phyloP scores from a whole-genome alignment of 352 stramenopile species.

The Globisporangium camurandrum region DNA sequence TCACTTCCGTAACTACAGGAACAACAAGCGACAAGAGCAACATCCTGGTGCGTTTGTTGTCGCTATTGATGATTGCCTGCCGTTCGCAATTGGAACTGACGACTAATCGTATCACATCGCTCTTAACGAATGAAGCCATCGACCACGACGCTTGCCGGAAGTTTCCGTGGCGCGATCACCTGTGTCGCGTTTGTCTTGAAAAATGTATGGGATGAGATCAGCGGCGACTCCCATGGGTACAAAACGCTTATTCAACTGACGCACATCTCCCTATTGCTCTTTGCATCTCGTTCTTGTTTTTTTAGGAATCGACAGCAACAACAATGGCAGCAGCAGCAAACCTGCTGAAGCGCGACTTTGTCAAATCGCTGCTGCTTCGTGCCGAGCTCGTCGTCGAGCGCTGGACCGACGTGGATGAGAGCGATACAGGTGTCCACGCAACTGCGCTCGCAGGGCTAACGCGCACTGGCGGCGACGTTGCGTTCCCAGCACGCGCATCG shows the following conservation, averaged over 20 bases:
- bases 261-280: background rate
- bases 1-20: conserved; percentile 15
- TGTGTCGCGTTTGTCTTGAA: conserved; percentile 46
- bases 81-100: too few species aligned
- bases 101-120: background rate
- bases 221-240: background rate
- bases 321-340: conserved; percentile 25
- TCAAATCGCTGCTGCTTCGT: conserved; percentile 53
- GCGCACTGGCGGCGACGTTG: too few species aligned
- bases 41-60: background rate
- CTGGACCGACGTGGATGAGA: too few species aligned
- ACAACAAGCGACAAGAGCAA: background rate
- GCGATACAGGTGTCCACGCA: too few species aligned
- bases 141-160: conserved; percentile 21
- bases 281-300: background rate
- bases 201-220: conserved; percentile 10
- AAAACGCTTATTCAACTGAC: background rate
- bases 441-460: too few species aligned
- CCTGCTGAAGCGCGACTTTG: conserved; percentile 61
- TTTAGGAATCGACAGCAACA: conserved; percentile 16
- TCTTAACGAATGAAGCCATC: conserved; percentile 15
- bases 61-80: background rate
- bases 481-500: too few species aligned
- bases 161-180: conserved; percentile 36
- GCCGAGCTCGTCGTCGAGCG: conserved; percentile 47